Evolutionary conservation across 805 yeast species (phyloP).

Genomic region (Ogataea methanolica): DNA sequence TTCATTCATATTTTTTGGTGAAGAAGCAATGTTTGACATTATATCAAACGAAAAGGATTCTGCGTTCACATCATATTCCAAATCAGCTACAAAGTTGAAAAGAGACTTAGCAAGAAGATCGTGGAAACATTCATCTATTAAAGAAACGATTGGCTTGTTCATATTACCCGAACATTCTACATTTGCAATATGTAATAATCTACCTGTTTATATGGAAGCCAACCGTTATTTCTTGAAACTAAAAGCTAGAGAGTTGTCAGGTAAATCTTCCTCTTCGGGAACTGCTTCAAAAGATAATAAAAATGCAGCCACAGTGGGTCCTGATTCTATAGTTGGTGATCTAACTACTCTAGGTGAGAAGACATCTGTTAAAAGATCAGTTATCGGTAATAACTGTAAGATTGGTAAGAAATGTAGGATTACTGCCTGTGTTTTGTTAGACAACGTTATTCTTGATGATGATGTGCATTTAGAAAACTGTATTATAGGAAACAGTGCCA

Average conservation of each 20-base stretch:
- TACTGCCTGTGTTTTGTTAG: slow-evolving; percentile 78
- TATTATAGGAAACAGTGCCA: slow-evolving; percentile 68
- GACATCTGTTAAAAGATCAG: slow-evolving; percentile 81
- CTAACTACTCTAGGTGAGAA: slow-evolving; percentile 70
- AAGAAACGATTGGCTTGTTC: slow-evolving; percentile 64
- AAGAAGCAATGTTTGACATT: slow-evolving; percentile 47
- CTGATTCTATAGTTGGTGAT: slow-evolving; percentile 76
- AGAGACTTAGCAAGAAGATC: slow-evolving; percentile 88
- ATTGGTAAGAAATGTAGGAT: slow-evolving; percentile 86
- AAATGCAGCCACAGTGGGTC: slow-evolving; percentile 72
- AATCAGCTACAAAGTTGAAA: slow-evolving; percentile 61
- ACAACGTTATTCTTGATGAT: slow-evolving; percentile 70
- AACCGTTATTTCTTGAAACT: slow-evolving; percentile 70
- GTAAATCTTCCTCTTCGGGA: slow-evolving; percentile 11
- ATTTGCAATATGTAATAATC: slow-evolving; percentile 74
- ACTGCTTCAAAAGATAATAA: slow-evolving; percentile 22
- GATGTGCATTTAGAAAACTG: slow-evolving; percentile 81
- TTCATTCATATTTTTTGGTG: slow-evolving; percentile 66
- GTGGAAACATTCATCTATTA: slow-evolving; percentile 68
- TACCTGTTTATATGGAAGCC: slow-evolving; percentile 84
- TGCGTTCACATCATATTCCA: slow-evolving; percentile 21
- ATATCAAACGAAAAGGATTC: slow-evolving; percentile 34
- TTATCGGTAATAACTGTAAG: slow-evolving; percentile 66
- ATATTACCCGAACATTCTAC: slow-evolving; percentile 64
- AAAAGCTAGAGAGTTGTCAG: slow-evolving; percentile 41